Conservation (phyloP, 164 flowering plant genomes). For the Taxillus chinensis region DNA sequence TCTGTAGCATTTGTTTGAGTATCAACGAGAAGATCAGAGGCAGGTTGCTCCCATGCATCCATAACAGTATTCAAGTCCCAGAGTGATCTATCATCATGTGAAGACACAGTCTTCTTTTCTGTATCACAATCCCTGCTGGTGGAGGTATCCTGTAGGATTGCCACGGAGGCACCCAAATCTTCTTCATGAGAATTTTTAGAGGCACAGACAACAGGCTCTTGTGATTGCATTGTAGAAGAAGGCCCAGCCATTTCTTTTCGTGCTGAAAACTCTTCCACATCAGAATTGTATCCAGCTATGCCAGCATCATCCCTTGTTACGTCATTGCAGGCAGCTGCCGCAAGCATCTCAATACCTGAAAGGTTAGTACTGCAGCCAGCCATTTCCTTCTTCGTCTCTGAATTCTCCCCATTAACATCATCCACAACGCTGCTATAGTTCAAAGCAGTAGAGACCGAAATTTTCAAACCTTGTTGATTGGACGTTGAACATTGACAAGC, state of each 20-base stretch:
- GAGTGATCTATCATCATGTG: background rate
- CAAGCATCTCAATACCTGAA: constrained; percentile 64
- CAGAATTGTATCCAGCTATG: constrained; percentile 6
- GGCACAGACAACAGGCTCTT: background rate
- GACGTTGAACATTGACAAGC: background rate
- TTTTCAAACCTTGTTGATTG: background rate
- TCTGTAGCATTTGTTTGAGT: background rate
- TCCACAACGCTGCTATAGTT: background rate
- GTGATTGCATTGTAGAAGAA: background rate
- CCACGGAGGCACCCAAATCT: background rate
- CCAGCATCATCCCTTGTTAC: constrained; percentile 4
- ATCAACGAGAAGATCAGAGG: background rate
- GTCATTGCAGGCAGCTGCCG: constrained; percentile 52
- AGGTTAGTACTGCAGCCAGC: constrained; percentile 30
- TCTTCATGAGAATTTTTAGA: constrained; percentile 2
- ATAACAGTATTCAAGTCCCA: background rate
- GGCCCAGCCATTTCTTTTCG: background rate
- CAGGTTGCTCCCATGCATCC: background rate
- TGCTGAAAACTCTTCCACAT: background rate
- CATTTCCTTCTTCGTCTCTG: constrained; percentile 9
- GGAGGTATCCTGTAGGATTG: constrained; percentile 1
- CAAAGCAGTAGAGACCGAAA: background rate
- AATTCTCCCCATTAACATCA: constrained; percentile 3
- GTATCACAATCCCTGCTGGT: background rate
- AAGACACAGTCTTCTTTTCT: background rate